A percentile compares a stretch with the other conserved stretches of the same genome.
phyloP scores from a whole-genome alignment of 1,284 basidiomycete species.

The Boletus nobilissimus region DNA sequence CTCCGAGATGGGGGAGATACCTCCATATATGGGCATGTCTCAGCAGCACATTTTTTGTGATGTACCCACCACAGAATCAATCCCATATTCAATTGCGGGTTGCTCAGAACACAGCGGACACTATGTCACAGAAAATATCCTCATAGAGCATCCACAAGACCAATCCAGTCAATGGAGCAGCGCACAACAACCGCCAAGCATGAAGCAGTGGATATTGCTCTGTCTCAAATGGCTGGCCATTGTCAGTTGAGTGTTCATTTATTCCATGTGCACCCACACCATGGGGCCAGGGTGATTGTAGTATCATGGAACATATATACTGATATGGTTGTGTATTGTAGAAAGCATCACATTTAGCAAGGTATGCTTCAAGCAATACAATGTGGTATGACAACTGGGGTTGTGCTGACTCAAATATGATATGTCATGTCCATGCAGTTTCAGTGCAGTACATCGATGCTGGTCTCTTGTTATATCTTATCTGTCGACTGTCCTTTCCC shows the following conservation, averaged over 20 bases:
- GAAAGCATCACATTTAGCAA: constrained; percentile 83
- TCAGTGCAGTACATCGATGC: constrained; percentile 58
- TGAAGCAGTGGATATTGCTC: constrained; percentile 77
- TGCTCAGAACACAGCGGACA: constrained; percentile 75
- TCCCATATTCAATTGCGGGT: constrained; percentile 63
- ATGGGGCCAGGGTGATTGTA: not conserved
- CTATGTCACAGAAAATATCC: constrained; percentile 75
- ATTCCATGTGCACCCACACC: not conserved
- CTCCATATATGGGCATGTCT: too few relatives aligned
- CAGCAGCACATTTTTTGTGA: too few relatives aligned
- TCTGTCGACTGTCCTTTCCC: not conserved
- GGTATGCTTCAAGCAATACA: constrained; percentile 53
- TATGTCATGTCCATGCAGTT: constrained; percentile 53
- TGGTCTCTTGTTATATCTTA: not conserved
- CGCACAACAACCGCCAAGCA: constrained; percentile 61
- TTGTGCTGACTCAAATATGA: constrained; percentile 15
- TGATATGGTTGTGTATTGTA: constrained; percentile 39
- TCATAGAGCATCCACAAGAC: constrained; percentile 69
- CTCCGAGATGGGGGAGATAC: too few relatives aligned
- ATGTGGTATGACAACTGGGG: not conserved
- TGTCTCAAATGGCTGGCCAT: constrained; percentile 65
- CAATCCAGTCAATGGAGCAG: constrained; percentile 79
- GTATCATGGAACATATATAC: not conserved
- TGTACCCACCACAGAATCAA: constrained; percentile 24
- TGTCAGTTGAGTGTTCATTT: constrained; percentile 66